Evolutionary conservation across 2,329 filamentous ascomycete genomes (phyloP).

Genomic region (Blastomyces gilchristii): DNA sequence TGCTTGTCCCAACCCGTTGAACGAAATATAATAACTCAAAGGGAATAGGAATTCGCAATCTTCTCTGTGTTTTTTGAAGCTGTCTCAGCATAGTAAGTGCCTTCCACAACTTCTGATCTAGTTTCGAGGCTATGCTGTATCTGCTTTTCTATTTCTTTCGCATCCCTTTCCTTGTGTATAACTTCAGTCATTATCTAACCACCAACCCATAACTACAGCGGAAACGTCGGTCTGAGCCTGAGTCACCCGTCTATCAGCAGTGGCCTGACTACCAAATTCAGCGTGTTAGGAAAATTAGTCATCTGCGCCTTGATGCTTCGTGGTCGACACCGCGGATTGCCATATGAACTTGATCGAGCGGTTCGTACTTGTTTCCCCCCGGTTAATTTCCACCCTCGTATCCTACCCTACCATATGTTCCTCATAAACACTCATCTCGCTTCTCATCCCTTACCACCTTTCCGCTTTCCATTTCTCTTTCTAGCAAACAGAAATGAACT

Average conservation of each 20-base stretch:
- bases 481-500: not conserved
- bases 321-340: slow-evolving; percentile 45
- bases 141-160: not conserved
- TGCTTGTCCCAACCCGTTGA: not conserved
- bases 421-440: not conserved
- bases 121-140: not conserved
- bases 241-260: slow-evolving; percentile 22
- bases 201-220: slow-evolving; percentile 16
- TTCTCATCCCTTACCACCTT: not conserved
- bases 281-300: slow-evolving; percentile 43
- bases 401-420: not conserved
- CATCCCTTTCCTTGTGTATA: not conserved
- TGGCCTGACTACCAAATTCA: slow-evolving; percentile 35
- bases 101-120: not conserved
- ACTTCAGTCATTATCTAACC: not conserved
- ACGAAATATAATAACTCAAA: not conserved
- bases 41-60: not conserved
- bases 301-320: slow-evolving; percentile 46
- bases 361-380: slow-evolving; percentile 13
- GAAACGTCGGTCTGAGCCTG: slow-evolving; percentile 25
- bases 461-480: not conserved
- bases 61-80: slow-evolving; percentile 32
- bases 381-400: not conserved
- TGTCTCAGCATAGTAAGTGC: slow-evolving; percentile 30
- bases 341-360: slow-evolving; percentile 43